phyloP scores from a whole-genome alignment of 768 basidiomycete genomes.

The Leucosporidium scottii region DNA sequence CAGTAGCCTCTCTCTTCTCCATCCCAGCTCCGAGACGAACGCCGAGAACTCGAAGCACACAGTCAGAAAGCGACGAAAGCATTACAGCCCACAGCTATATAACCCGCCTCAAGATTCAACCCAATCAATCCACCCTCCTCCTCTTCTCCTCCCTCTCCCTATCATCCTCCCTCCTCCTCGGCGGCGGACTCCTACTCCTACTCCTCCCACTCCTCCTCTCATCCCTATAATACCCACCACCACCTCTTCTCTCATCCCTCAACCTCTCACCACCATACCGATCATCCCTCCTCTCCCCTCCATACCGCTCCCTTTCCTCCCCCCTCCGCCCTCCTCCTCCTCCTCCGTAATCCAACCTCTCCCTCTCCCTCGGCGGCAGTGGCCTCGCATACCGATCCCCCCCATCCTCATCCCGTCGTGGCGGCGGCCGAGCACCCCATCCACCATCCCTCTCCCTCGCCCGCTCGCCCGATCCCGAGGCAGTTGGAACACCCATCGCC shows the following conservation, averaged over 20 bases:
- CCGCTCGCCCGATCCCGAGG: slow-evolving; percentile 1
- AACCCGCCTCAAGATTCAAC: no score
- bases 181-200: slow-evolving; percentile 42
- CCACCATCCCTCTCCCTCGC: slow-evolving; percentile 15
- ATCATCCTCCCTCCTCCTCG: background rate
- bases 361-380: slow-evolving; percentile 45
- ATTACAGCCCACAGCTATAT: no score
- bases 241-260: slow-evolving; percentile 36
- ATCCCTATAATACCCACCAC: background rate
- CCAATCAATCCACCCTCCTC: background rate
- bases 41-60: no score
- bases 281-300: slow-evolving; percentile 33
- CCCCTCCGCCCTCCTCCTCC: no score
- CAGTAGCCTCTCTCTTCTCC: no score
- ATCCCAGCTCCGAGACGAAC: no score
- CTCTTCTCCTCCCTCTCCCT: background rate
- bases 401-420: slow-evolving; percentile 45
- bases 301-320: slow-evolving; percentile 15
- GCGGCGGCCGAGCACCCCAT: slow-evolving; percentile 9
- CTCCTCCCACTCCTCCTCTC: slow-evolving; percentile 8
- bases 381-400: slow-evolving; percentile 41
- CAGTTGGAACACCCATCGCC: background rate
- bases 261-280: no score
- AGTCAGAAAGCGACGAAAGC: no score
- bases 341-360: slow-evolving; percentile 29